A percentile compares a stretch with the other conserved stretches of the same genome.
These are phyloP conservation scores for Thalassiosira hispida DNA, from an alignment of 352 stramenopile genomes.

Conservation along the genomic window DNA sequence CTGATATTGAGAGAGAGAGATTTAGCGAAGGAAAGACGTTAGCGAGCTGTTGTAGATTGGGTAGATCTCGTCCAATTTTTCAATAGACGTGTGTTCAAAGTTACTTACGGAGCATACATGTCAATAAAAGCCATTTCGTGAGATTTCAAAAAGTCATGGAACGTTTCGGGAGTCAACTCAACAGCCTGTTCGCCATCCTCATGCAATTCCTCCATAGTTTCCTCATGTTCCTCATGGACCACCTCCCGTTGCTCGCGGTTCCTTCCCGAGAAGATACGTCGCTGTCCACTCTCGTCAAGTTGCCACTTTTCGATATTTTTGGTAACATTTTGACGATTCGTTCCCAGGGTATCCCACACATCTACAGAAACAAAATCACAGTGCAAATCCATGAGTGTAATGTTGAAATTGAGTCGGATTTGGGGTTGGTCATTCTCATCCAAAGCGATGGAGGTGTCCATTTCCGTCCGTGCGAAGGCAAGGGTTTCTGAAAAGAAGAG, in stretches of 20 bases:
- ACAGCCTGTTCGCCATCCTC: slow-evolving; percentile 83
- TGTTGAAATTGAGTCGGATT: slow-evolving; percentile 88
- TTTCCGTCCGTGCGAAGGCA: slow-evolving; percentile 70
- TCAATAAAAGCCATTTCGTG: slow-evolving; percentile 97
- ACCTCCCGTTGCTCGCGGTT: slow-evolving; percentile 85
- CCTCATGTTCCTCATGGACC: slow-evolving; percentile 84
- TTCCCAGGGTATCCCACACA: slow-evolving; percentile 96
- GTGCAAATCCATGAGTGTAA: slow-evolving; percentile 95
- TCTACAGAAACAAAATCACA: slow-evolving; percentile 97
- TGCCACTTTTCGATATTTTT: slow-evolving; percentile 98
- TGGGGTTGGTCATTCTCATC: slow-evolving; percentile 76
- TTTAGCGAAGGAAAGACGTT: not conserved
- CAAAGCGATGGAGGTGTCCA: slow-evolving; percentile 78
- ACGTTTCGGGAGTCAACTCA: slow-evolving; percentile 88
- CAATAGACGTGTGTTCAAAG: too few relatives aligned
- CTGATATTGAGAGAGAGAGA: slow-evolving; percentile 16
- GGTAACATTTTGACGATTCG: slow-evolving; percentile 97
- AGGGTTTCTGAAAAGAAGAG: slow-evolving; percentile 83
- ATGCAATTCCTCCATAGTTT: slow-evolving; percentile 84
- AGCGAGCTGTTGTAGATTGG: not conserved
- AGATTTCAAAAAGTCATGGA: slow-evolving; percentile 90
- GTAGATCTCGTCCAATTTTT: too few relatives aligned
- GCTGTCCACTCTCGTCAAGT: slow-evolving; percentile 88
- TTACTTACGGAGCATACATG: slow-evolving; percentile 91
- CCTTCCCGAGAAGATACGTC: slow-evolving; percentile 83